Evolutionary conservation across 176 grass and related monocot genomes (phyloP), one percentile per base, ranked within the genome.

Genomic region (Eragrostis nindensis): DNA sequence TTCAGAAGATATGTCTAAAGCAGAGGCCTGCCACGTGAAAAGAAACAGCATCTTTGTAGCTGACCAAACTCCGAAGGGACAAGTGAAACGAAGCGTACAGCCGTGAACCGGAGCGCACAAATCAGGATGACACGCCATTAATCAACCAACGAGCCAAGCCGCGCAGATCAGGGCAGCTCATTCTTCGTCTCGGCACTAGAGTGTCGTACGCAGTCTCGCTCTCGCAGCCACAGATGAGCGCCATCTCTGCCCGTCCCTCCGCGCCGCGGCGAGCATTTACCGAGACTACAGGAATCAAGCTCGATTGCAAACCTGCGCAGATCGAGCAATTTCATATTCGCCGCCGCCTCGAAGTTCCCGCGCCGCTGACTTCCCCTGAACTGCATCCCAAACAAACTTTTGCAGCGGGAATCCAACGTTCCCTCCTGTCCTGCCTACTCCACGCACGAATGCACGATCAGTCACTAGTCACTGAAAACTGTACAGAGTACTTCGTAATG

Each of bases 281-380:
- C 32, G 21, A 40, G 9, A 5, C 46, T 39, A 26, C 43, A 2
- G 48, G n/a, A 66, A 75, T 38, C 4, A 24, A 56, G 48, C 0
- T 44, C 11, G 25, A 25, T 62, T 22, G 71, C 40, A 15, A 66
- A 7, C 8, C 48, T 32, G 26, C 61, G 79, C 68, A 19, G 48
- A 24, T 60, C 66, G 22, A 74, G 17, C 47, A 68, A 45, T 84
- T 76, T 75, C 73, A 50, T 68, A 69, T 19, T 50, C 73, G 1
- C 41, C 24, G 36, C 62, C 12, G 1, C 50, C 82, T 77, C 73
- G 64, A 21, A 61, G 2, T 7, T 70, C 62, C 50, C 56, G 60
- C 60, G 60, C 60, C 26, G 60, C 26, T 62, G 60, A 62, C 60
- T 30, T 21, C 30, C 61, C 25, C 48, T 50, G 48, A 12, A 50